Evolutionary conservation across 805 yeast species (phyloP).

Genomic region (Myxozyma mucilagina): DNA sequence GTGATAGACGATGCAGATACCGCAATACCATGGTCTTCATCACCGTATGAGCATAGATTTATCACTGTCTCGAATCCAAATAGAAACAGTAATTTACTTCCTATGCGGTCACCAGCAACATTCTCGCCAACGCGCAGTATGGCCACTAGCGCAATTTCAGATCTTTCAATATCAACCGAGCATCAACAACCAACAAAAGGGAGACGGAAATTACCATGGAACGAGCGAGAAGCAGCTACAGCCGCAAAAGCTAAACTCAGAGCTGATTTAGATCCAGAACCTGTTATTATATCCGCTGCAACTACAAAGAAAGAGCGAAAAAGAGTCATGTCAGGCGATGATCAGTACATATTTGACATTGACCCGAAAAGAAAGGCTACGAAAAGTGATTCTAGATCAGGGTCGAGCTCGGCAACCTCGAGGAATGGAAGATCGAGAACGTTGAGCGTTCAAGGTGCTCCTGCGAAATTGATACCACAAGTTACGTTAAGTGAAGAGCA

Average conservation of each 20-base stretch:
- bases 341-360: slow-evolving; percentile 6
- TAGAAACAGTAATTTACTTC: background rate
- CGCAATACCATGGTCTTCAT: slow-evolving; percentile 1
- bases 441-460: slow-evolving; percentile 5
- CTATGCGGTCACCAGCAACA: background rate
- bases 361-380: slow-evolving; percentile 11
- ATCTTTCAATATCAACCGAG: background rate
- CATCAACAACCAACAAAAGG: background rate
- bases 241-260: background rate
- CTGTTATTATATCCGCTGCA: background rate
- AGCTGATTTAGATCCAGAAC: background rate
- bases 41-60: slow-evolving; percentile 7
- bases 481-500: slow-evolving; percentile 50
- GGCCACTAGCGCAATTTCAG: background rate
- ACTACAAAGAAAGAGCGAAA: background rate
- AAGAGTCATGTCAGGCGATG: slow-evolving; percentile 1
- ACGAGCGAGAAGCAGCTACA: background rate
- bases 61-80: background rate
- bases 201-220: slow-evolving; percentile 2
- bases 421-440: background rate
- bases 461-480: slow-evolving; percentile 18
- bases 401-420: background rate
- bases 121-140: background rate
- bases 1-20: background rate
- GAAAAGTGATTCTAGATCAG: background rate